Evolutionary conservation across 2,329 filamentous ascomycete species (phyloP).

Genomic region (Colletotrichum shisoi): DNA sequence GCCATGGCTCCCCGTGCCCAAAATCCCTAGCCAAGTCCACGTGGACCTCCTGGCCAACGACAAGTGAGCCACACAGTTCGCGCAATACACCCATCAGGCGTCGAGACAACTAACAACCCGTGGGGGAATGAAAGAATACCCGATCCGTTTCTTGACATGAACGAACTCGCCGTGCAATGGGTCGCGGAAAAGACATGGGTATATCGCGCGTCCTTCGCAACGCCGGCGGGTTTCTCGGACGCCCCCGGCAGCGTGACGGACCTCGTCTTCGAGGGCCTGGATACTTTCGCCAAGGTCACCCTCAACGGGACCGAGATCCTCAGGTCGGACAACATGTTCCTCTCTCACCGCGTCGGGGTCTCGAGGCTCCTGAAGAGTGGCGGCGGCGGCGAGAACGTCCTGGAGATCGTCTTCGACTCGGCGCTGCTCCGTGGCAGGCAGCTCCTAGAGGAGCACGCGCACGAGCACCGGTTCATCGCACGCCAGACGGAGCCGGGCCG

Average conservation of each 20-base stretch:
- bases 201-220: slow-evolving; percentile 56
- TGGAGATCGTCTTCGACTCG: slow-evolving; percentile 66
- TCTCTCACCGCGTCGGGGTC: slow-evolving; percentile 64
- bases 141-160: slow-evolving; percentile 68
- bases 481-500: slow-evolving; percentile 56
- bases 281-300: slow-evolving; percentile 67
- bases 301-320: slow-evolving; percentile 64
- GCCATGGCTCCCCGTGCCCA: slow-evolving; percentile 48
- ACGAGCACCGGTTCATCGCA: slow-evolving; percentile 64
- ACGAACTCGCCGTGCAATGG: slow-evolving; percentile 68
- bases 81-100: not conserved
- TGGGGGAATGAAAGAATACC: slow-evolving; percentile 49
- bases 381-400: slow-evolving; percentile 50
- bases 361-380: slow-evolving; percentile 51
- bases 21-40: slow-evolving; percentile 51
- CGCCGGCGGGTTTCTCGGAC: slow-evolving; percentile 30
- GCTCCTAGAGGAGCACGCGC: slow-evolving; percentile 59
- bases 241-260: slow-evolving; percentile 45
- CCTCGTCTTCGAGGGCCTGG: slow-evolving; percentile 69
- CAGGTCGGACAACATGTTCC: slow-evolving; percentile 69
- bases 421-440: slow-evolving; percentile 61
- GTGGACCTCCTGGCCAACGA: slow-evolving; percentile 50
- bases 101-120: not conserved
- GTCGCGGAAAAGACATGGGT: slow-evolving; percentile 69
- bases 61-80: slow-evolving; percentile 42